Evolutionary conservation across 345 rosid species (phyloP), one percentile per base, ranked within the genome.

Genomic region (Rhodomyrtus tomentosa): DNA sequence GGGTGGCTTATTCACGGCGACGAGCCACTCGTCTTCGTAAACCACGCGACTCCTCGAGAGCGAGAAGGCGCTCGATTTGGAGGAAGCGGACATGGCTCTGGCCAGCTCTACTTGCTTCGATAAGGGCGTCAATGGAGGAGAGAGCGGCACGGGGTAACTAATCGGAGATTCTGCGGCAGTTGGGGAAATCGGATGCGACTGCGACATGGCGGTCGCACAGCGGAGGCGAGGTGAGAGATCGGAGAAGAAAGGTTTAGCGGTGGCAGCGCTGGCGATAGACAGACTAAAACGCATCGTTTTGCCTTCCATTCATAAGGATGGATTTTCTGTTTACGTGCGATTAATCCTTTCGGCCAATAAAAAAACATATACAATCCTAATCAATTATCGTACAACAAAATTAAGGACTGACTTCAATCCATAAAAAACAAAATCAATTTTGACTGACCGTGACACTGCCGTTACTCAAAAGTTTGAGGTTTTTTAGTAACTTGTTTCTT

Each of bases 11-110:
- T 95, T 92, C 10, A 94, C 93, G 20, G 93, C 98, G 85, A 96
- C 68, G 51, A 96, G 91, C 94, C 95, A 94, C 81, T 95, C 93
- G 85, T 96, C 98, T 90, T 96, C 98, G 88, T 90, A 94, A 32
- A 95, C 76, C 7, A 95, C 74, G 87, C 91, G 85, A 53, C 85
- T 83, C 84, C 87, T 83, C 36, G 91, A 90, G 24, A 97, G 89
- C 82, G 87, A 84, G 83, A 89, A 94, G 81, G 91, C 90, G 91
- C 90, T 90, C 73, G 98, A 95, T 85, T 89, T 93, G 62, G 98
- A 92, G 51, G 98, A 92, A 24, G 99, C 98, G 81, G 95, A 89
- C 90, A 91, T 89, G 58, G 98, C 99, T 86, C 98, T 92, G 22
- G 86, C 89, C 21, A 93, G 88, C 89, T 95, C 98, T 20, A 95